Base-by-base conservation (phyloP, 2,329 filamentous ascomycete genomes). In the Aureobasidium vineae region DNA sequence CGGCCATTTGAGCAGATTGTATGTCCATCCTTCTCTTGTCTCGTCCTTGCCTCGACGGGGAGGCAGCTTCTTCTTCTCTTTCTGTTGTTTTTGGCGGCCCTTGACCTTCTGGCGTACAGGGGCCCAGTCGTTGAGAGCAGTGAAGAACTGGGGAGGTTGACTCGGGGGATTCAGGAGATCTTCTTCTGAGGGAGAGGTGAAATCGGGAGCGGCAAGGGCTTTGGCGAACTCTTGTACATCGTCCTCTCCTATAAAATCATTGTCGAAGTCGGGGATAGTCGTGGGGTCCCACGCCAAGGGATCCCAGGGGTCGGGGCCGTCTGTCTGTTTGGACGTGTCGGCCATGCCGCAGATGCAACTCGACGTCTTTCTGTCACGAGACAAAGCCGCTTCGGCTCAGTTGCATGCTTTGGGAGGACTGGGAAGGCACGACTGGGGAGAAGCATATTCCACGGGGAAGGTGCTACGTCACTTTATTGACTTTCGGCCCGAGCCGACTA, bases 61-160 rank as follows among this genome's bases (percentile, higher is more conserved):
- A 69, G 78, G 73, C 72, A 76, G 73, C 77, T 74, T 73, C 69
- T 76, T 77, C 68, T 74, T 76, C 64, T 66, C 75, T 76, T 69
- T 47, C 50, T 49, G 36, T 64, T 69, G 67, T 73, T 77, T 75
- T 76, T 79, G 74, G 36, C 73, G 73, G 68, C 76, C 75, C 67
- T 82, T 81, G 26, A 93, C 83, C 66, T 85, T 88, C 75, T 94
- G 86, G 71, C 90, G 88, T 15, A 98, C 86, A 0, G 95, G 95
- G 19, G 91, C 88, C 95, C 95, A 99, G 81, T 99, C 95, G 76
- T 96, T 96, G 74, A 96, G 87, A 47, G 95, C 94, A 3, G 91
- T 90, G 72, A 98, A 91, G 75, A 93, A 92, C 70, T 77, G 65
- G 68, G 72, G 68, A 73, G 79, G 74, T 72, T 76, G 66, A 78